These are phyloP conservation scores for Rehmannia glutinosa DNA, from an alignment of 257 asterid genomes.

Conservation along the genomic window DNA sequence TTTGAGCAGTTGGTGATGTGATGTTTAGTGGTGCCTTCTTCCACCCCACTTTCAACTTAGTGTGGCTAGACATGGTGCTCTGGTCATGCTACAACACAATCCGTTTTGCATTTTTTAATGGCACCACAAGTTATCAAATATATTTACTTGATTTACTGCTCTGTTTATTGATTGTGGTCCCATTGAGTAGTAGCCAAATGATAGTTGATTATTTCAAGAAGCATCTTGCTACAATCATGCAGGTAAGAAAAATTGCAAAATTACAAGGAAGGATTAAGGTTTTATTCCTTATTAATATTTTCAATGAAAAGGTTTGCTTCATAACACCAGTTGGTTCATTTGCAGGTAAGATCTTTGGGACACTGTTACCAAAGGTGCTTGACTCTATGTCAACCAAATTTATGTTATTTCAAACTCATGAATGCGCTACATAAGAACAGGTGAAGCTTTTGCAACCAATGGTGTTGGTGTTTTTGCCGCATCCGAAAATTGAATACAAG, in stretches of 20 bases:
- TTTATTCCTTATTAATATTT: background rate
- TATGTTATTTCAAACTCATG: conserved; percentile 57
- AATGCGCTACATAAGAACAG: conserved; percentile 85
- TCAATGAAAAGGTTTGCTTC: background rate
- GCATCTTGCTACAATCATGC: no score
- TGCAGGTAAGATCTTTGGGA: conserved; percentile 62
- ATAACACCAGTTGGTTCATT: conserved; percentile 18
- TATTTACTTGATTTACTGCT: no score
- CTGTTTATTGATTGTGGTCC: no score
- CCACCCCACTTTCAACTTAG: no score
- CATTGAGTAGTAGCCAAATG: no score
- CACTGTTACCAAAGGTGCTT: conserved; percentile 62
- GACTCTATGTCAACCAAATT: conserved; percentile 57
- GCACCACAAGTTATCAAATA: no score
- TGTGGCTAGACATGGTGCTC: no score
- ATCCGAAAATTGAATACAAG: background rate
- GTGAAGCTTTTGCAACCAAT: conserved; percentile 31
- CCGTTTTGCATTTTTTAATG: no score
- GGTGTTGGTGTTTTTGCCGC: conserved; percentile 11
- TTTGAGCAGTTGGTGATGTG: conserved; percentile 37
- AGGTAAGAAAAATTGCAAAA: no score
- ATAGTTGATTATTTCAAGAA: no score
- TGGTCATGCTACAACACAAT: no score
- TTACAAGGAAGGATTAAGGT: background rate
- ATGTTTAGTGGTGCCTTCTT: no score